phyloP scores from a whole-genome alignment of 352 stramenopile genomes.

The Pythium apleroticum region DNA sequence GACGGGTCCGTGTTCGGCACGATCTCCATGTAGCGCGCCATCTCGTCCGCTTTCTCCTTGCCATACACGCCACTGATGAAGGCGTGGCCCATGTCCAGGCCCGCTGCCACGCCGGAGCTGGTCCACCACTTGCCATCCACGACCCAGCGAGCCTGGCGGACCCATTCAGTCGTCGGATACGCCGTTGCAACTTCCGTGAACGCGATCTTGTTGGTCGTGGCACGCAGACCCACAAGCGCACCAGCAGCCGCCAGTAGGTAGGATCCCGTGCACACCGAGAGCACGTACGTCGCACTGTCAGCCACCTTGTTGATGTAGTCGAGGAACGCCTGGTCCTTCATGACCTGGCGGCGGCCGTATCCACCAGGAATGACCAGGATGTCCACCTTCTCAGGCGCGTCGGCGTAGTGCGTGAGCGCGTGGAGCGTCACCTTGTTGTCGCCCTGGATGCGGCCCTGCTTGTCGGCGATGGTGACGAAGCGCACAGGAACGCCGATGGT shows the following conservation, averaged over 20 bases:
- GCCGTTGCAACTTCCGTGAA: constrained; percentile 36
- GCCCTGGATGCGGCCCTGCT: constrained; percentile 35
- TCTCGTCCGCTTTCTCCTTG: constrained; percentile 26
- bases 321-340: constrained; percentile 40
- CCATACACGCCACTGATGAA: constrained; percentile 39
- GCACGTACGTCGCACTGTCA: constrained; percentile 34
- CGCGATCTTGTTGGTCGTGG: constrained; percentile 68
- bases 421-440: constrained; percentile 42
- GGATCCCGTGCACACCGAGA: constrained; percentile 60
- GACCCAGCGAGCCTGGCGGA: constrained; percentile 59
- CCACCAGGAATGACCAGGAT: constrained; percentile 48
- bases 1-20: constrained; percentile 33
- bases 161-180: constrained; percentile 45
- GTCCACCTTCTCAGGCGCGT: constrained; percentile 34
- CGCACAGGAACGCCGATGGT: constrained; percentile 41
- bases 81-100: constrained; percentile 61
- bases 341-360: constrained; percentile 29
- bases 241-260: constrained; percentile 44
- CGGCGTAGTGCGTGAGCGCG: constrained; percentile 32
- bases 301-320: constrained; percentile 36
- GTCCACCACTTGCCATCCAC: constrained; percentile 59
- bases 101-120: constrained; percentile 57
- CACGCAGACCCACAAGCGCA: constrained; percentile 40
- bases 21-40: constrained; percentile 44
- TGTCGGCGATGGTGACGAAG: constrained; percentile 51